phyloP scores from a whole-genome alignment of 2,329 filamentous ascomycete species.

The Alternaria viburni region DNA sequence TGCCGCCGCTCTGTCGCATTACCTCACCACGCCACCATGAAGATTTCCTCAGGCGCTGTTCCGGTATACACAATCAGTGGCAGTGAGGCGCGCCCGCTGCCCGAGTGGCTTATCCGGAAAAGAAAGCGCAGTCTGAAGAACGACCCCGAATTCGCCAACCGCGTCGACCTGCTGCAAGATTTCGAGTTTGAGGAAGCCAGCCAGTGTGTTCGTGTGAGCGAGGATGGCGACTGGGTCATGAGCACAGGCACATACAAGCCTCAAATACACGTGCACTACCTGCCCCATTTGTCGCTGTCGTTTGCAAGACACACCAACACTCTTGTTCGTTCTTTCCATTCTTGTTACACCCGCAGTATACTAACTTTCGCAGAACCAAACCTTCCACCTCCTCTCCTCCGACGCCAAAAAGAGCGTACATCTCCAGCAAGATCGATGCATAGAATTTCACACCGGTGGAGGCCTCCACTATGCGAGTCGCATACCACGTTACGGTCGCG shows the following conservation, averaged over 20 bases:
- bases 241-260: slow-evolving; percentile 53
- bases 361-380: slow-evolving; percentile 68
- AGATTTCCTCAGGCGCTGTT: slow-evolving; percentile 80
- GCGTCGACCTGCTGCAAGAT: slow-evolving; percentile 93
- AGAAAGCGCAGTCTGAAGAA: slow-evolving; percentile 87
- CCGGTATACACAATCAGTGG: slow-evolving; percentile 96
- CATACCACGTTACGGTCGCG: slow-evolving; percentile 89
- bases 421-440: slow-evolving; percentile 85
- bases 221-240: slow-evolving; percentile 87
- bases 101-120: slow-evolving; percentile 92
- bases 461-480: slow-evolving; percentile 89
- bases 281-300: slow-evolving; percentile 91
- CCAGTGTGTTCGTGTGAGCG: slow-evolving; percentile 84
- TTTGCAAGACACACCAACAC: slow-evolving; percentile 90
- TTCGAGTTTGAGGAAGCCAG: slow-evolving; percentile 98
- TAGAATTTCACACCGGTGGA: slow-evolving; percentile 91
- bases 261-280: slow-evolving; percentile 94
- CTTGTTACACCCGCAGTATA: too few relatives aligned
- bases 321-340: slow-evolving; percentile 53
- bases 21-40: slow-evolving; percentile 61
- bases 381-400: slow-evolving; percentile 83
- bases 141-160: slow-evolving; percentile 89
- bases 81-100: slow-evolving; percentile 82
- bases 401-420: slow-evolving; percentile 96
- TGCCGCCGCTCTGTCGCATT: slow-evolving; percentile 3